Evolutionary conservation across 176 grass and related monocot genomes (phyloP).

Genomic region (Secale cereale): DNA sequence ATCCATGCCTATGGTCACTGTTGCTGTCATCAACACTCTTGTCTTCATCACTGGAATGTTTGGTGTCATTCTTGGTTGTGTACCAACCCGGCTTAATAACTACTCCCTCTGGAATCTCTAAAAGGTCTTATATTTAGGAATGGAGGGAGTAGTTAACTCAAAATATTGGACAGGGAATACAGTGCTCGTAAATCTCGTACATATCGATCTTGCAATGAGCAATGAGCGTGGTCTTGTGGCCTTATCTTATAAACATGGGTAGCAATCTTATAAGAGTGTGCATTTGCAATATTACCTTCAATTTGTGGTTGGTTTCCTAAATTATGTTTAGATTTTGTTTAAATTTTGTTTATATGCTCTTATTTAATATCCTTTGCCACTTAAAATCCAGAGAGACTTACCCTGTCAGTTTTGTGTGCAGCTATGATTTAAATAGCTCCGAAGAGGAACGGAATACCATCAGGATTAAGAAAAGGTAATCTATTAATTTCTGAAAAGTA

Average conservation of each 20-base stretch:
- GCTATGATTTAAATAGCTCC: slow-evolving; percentile 78
- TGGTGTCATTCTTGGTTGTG: neutral
- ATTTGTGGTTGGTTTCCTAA: neutral
- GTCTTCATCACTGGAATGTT: neutral
- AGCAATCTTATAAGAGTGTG: neutral
- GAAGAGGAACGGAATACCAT: slow-evolving; percentile 59
- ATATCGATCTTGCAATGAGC: neutral
- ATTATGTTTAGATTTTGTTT: neutral
- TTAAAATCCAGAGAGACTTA: slow-evolving; percentile 15
- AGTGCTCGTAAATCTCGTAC: neutral
- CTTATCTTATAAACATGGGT: slow-evolving; percentile 22
- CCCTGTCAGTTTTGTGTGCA: slow-evolving; percentile 37
- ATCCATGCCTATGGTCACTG: slow-evolving; percentile 12
- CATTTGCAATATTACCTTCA: no score
- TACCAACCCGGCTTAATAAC: neutral
- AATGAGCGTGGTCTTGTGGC: neutral
- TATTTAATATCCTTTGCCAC: slow-evolving; percentile 5
- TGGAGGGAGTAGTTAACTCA: slow-evolving; percentile 16
- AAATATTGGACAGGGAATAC: neutral
- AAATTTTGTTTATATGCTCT: neutral
- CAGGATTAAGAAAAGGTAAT: slow-evolving; percentile 78
- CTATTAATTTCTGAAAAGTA: neutral
- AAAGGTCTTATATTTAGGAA: no score
- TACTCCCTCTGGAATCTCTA: no score
- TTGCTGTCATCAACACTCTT: neutral